Evolutionary conservation across 495 filamentous ascomycete species (phyloP).

Genomic region (Penicillium verhagenii): DNA sequence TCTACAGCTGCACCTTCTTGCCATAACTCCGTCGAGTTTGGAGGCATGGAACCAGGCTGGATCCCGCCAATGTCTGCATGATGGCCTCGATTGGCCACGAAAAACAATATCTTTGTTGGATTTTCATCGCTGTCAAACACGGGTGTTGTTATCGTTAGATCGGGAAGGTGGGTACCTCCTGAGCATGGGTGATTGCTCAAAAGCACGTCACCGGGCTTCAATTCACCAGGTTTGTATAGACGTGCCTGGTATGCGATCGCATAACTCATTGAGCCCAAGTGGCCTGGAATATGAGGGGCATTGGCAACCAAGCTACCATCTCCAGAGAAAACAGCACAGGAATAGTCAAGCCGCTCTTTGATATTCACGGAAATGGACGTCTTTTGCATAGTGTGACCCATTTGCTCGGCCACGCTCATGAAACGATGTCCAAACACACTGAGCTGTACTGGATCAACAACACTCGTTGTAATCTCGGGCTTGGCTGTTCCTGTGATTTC

Average conservation of each 20-base stretch:
- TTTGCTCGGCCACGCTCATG: slow-evolving; percentile 94
- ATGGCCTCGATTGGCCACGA: slow-evolving; percentile 78
- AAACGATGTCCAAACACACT: slow-evolving; percentile 89
- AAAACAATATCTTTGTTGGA: slow-evolving; percentile 72
- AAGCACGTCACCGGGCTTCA: slow-evolving; percentile 84
- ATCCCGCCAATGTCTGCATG: slow-evolving; percentile 91
- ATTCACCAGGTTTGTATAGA: slow-evolving; percentile 73
- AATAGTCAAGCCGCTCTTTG: slow-evolving; percentile 89
- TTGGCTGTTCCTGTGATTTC: slow-evolving; percentile 68
- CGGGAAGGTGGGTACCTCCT: slow-evolving; percentile 81
- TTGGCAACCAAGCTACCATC: slow-evolving; percentile 78
- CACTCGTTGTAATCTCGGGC: slow-evolving; percentile 50
- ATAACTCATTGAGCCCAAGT: slow-evolving; percentile 68
- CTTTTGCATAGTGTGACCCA: slow-evolving; percentile 87
- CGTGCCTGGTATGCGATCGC: slow-evolving; percentile 81
- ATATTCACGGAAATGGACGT: slow-evolving; percentile 90
- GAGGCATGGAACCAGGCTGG: slow-evolving; percentile 89
- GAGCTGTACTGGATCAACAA: slow-evolving; percentile 73
- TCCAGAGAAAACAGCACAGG: slow-evolving; percentile 83
- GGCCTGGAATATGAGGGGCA: slow-evolving; percentile 40
- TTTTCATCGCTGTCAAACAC: slow-evolving; percentile 66
- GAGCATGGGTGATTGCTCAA: slow-evolving; percentile 83
- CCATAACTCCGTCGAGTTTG: slow-evolving; percentile 79
- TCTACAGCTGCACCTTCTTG: slow-evolving; percentile 90
- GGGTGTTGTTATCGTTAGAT: slow-evolving; percentile 86